These are phyloP conservation scores for Cryptosporidium ubiquitum DNA, from an alignment of 169 alveolate species.

Conservation along the genomic window DNA sequence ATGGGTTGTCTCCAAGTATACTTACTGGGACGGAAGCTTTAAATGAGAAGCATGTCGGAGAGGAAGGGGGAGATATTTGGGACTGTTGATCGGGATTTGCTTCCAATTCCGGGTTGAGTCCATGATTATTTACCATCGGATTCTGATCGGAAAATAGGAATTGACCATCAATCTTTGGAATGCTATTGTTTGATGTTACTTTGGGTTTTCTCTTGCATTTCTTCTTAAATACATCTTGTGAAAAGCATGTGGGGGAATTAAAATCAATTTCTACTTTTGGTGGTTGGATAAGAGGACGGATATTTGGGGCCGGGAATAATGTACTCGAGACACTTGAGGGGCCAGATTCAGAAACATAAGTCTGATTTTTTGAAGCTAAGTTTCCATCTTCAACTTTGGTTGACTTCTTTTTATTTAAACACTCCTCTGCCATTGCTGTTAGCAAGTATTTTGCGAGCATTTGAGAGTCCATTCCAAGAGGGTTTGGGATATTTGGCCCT, in stretches of 20 bases:
- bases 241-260: slow-evolving; percentile 31
- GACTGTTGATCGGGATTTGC: background rate
- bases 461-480: slow-evolving; percentile 65
- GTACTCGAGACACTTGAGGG: background rate
- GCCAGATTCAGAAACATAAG: background rate
- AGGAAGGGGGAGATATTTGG: slow-evolving; percentile 53
- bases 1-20: slow-evolving; percentile 59
- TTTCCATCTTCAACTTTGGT: background rate
- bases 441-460: slow-evolving; percentile 67
- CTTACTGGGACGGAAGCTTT: slow-evolving; percentile 62
- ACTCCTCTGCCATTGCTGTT: slow-evolving; percentile 74
- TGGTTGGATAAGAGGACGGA: slow-evolving; percentile 40
- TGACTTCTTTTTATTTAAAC: slow-evolving; percentile 37
- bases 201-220: slow-evolving; percentile 41
- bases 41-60: slow-evolving; percentile 58
- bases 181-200: background rate
- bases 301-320: background rate
- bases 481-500: background rate
- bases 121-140: background rate
- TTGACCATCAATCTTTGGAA: background rate
- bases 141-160: background rate
- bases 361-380: background rate
- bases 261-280: slow-evolving; percentile 65
- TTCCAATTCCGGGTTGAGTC: slow-evolving; percentile 2
- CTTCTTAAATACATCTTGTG: slow-evolving; percentile 46